These are phyloP conservation scores for Luffa aegyptiaca DNA, from an alignment of 306 rosid genomes.

Conservation along the genomic window DNA sequence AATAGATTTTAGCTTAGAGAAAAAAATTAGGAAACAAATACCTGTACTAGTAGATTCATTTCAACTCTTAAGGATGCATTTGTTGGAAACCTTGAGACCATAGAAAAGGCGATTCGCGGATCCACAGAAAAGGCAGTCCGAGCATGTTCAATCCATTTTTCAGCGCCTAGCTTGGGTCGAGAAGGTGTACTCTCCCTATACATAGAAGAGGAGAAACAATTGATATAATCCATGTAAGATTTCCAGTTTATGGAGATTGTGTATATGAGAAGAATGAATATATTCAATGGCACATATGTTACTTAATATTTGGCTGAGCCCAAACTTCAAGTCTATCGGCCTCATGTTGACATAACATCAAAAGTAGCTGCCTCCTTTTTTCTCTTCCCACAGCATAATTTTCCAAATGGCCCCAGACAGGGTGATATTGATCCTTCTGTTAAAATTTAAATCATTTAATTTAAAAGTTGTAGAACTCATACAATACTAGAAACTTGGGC, in stretches of 20 bases:
- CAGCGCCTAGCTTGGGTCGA: conserved; percentile 67
- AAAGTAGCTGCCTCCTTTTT: conserved; percentile 71
- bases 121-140: conserved; percentile 95
- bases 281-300: conserved; percentile 6
- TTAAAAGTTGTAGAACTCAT: conserved; percentile 13
- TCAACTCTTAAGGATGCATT: conserved; percentile 71
- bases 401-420: conserved; percentile 96
- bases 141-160: conserved; percentile 79
- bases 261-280: neutral
- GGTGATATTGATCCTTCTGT: conserved; percentile 70
- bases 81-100: conserved; percentile 79
- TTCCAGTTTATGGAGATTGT: neutral
- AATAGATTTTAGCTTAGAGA: neutral
- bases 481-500: neutral
- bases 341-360: conserved; percentile 90
- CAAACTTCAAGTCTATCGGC: conserved; percentile 98
- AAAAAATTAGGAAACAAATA: conserved; percentile 12
- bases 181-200: conserved; percentile 52
- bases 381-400: conserved; percentile 78
- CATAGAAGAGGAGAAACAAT: conserved; percentile 16
- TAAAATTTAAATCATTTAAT: conserved; percentile 18
- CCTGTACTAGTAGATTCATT: conserved; percentile 91
- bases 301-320: conserved; percentile 96
- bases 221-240: neutral
- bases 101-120: conserved; percentile 73